These are phyloP conservation scores for Epichloe sp. DNA, from an alignment of 2,329 filamentous ascomycete genomes.

Conservation along the genomic window DNA sequence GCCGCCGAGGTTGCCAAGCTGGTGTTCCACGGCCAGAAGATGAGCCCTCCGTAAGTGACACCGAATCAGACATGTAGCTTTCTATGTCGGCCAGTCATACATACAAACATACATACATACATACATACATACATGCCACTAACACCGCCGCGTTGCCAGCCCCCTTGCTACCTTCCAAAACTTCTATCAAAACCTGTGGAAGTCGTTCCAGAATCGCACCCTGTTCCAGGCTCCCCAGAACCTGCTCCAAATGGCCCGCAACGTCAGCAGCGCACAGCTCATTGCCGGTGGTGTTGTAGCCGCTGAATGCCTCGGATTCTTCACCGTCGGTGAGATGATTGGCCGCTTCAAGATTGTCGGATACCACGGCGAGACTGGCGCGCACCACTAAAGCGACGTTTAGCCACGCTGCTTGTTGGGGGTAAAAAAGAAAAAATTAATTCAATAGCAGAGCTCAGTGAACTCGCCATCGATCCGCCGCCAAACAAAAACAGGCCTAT, in stretches of 20 bases:
- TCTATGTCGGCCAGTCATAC: background rate
- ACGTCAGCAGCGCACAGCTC: conserved; percentile 58
- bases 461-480: background rate
- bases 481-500: background rate
- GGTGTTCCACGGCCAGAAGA: conserved; percentile 76
- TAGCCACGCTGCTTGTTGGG: too few relatives aligned
- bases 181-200: conserved; percentile 67
- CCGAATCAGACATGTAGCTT: background rate
- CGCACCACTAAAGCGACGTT: conserved; percentile 39
- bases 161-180: conserved; percentile 67
- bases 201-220: conserved; percentile 53
- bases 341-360: conserved; percentile 91
- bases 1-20: conserved; percentile 78
- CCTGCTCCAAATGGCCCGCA: conserved; percentile 46
- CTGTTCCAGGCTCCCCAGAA: conserved; percentile 40
- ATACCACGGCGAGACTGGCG: conserved; percentile 61
- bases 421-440: too few relatives aligned
- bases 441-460: background rate
- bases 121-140: background rate
- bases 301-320: conserved; percentile 89
- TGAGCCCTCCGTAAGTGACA: conserved; percentile 84
- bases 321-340: conserved; percentile 94
- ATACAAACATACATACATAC: background rate
- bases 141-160: conserved; percentile 31
- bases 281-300: conserved; percentile 61